Conservation (phyloP, 495 filamentous ascomycete genomes). For the Arthonia radiata region DNA sequence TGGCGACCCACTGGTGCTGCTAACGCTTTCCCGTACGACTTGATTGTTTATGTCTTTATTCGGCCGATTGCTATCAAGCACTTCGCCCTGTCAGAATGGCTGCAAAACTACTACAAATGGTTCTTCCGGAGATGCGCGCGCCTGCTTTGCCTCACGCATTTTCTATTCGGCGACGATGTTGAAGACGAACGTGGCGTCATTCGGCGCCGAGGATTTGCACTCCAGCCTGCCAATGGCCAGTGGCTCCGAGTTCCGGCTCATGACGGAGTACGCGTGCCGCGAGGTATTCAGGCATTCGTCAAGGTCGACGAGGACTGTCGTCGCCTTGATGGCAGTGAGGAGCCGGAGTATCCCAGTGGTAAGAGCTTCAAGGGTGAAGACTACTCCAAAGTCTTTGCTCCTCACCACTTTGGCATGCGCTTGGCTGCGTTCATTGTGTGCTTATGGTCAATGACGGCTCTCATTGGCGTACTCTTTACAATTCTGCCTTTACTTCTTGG, state of each 20-base stretch:
- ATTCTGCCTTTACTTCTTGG: constrained; percentile 68
- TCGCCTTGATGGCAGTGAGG: constrained; percentile 31
- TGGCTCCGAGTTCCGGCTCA: constrained; percentile 79
- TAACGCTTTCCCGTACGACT: constrained; percentile 79
- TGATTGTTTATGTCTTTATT: constrained; percentile 89
- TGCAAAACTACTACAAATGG: constrained; percentile 76
- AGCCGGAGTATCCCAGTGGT: constrained; percentile 10
- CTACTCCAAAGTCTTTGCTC: constrained; percentile 71
- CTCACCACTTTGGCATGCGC: constrained; percentile 57
- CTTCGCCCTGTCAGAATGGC: constrained; percentile 57
- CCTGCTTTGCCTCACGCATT: constrained; percentile 57
- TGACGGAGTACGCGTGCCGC: constrained; percentile 81
- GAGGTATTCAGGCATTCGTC: constrained; percentile 56
- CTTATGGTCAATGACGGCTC: constrained; percentile 83
- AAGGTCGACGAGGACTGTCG: constrained; percentile 49
- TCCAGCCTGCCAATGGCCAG: constrained; percentile 37
- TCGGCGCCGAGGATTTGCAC: constrained; percentile 28
- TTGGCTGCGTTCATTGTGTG: constrained; percentile 66
- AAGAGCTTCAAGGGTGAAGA: constrained; percentile 29
- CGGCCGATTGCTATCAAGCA: constrained; percentile 64
- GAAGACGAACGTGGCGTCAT: constrained; percentile 60
- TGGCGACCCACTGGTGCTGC: constrained; percentile 80
- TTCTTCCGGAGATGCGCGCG: constrained; percentile 84
- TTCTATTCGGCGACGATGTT: constrained; percentile 66
- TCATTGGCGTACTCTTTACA: constrained; percentile 73